Evolutionary conservation across 139 green algal genomes (phyloP), one percentile per base, ranked within the genome.

Genomic region (Coccomyxa sp.): DNA sequence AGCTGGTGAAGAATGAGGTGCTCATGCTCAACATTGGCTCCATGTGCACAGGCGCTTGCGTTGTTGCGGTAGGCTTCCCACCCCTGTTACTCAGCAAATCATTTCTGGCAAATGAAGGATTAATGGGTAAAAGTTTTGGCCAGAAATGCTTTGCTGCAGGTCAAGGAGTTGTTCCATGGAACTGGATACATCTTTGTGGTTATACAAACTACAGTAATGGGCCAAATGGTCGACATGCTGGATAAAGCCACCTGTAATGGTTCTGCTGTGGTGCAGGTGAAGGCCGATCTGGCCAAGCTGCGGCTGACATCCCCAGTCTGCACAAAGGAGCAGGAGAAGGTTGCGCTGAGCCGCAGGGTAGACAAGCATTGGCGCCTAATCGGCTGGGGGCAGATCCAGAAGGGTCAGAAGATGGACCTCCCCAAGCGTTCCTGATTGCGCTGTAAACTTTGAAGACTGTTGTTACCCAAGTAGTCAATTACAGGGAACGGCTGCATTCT

Each of bases 1-100:
- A 99, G 93, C 92, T 99, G 77, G 90, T 82, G 83, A 99, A 99
- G 94, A 92, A 92, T 81, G 97, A 99, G 93, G 95, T 99, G 86
- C 93, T 99, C 63, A 99, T 99, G 97, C 92, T 99, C 83, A 99
- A 99, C 92, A 99, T 99, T 84, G 97, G 97, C 28, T 98, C 94
- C 76, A 99, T 99, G 96, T 99, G 94, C 90, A 99, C 97, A 18
- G 97, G 97, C 57, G 97, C 96, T 23, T 88, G 95, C 45, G 96
- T 99, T 81, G 77, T 98, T 79, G 96, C 96, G n/a, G 95, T 97
- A 75, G 30, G 86, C 59, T 13, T 51, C 68, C 30, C 67, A 27
- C 12, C 27, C 66, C 9, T 7, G 4, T 27, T 10, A 74, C 66
- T 51, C 7, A 7, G 3, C 38, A 51, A 25, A 0, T 0, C 10